Conservation (phyloP, 2,329 filamentous ascomycete species). For the Rhexocercosporidium sp. region DNA sequence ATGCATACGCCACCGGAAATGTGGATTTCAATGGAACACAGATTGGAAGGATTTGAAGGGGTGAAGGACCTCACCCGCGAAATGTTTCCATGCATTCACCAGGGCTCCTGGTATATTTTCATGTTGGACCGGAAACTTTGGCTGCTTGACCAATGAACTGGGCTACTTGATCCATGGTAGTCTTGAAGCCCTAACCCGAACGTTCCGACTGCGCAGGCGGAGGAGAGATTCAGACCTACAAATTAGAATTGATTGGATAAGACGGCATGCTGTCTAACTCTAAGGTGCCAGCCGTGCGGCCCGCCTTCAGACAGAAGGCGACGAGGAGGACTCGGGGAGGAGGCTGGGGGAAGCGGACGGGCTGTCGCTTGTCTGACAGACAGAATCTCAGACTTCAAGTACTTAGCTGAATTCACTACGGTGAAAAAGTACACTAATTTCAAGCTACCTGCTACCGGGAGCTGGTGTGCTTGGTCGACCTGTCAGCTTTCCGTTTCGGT, state of each 20-base stretch:
- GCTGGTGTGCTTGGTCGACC: too few species aligned
- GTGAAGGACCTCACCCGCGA: neutral
- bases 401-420: too few species aligned
- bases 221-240: neutral
- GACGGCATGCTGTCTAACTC: neutral
- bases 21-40: neutral
- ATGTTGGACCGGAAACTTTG: neutral
- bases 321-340: neutral
- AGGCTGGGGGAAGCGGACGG: neutral
- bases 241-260: neutral
- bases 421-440: too few species aligned
- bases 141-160: neutral
- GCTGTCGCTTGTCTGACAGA: too few species aligned
- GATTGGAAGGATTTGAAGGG: slow-evolving; percentile 12
- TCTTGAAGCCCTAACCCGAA: neutral
- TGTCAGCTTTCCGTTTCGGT: too few species aligned
- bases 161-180: neutral
- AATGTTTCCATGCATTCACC: neutral
- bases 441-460: too few species aligned
- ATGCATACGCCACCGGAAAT: neutral
- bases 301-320: neutral
- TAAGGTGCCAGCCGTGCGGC: neutral
- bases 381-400: too few species aligned
- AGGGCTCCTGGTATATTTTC: neutral
- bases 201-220: neutral